Base-by-base conservation (phyloP, 75 land plant species). In the Picea sitchensis region DNA sequence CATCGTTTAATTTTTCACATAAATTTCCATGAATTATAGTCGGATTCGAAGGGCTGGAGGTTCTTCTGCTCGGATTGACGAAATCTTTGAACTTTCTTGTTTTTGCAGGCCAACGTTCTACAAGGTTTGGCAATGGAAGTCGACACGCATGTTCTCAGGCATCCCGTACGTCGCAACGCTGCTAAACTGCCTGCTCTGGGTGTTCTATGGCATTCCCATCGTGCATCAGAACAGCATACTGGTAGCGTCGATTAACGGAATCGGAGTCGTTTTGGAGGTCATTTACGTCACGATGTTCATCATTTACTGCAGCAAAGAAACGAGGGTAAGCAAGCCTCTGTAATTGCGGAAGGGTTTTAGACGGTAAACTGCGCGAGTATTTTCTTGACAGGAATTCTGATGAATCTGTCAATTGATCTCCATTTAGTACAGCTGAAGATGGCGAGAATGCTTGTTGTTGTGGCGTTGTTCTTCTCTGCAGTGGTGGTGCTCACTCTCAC, bases 161-260 rank as follows among this genome's bases (percentile, higher is more conserved):
- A 60, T 91, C 12, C 96, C 98, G 4, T 95, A 95, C 80, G 75
- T 90, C 47, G 86, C 87, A 18, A 85, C 96, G 11, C 74, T 91
- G 23, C 69, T 88, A 76, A 95, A 95, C 76, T 95, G 98, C 75
- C 44, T 86, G 83, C 59, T 95, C 7, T 95, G 98, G 98, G 81
- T 91, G 11, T 84, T 92, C 75, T 93, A 95, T 79, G 98, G 98
- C 26, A 57, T 91, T 17, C 94, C 94, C 18, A 1, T 88, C 18
- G 87, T 93, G 18, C 85, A 84, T 67, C 82, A 85, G 2, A 65
- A 93, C 80, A 83, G 83, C 86, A 78, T 83, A n/a, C 88, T 93
- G 26, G 94, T 95, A 12, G 76, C 87, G 83, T 88, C 98, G 56
- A 91, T 93, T 77, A 95, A 95, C 47, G 87, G 88, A 54, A 73